Percentiles rank a stretch among this genome's conserved stretches.
Conservation (phyloP, 148 eudicot species). For the Diospyros kaki region DNA sequence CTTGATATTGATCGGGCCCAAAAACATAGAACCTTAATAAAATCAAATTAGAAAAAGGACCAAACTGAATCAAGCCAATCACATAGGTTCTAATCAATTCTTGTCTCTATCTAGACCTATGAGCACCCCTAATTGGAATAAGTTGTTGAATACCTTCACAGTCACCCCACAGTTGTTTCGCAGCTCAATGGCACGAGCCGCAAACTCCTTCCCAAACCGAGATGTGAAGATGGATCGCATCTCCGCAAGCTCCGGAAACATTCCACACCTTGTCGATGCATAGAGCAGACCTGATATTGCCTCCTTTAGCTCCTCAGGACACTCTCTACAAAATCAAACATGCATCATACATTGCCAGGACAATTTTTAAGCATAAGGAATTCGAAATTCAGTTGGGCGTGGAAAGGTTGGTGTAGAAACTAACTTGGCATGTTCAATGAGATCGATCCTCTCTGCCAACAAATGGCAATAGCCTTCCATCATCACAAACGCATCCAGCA, state of each 20-base stretch:
- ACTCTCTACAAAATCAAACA: slow-evolving; percentile 33
- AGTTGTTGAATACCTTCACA: slow-evolving; percentile 36
- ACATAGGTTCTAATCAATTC: no score
- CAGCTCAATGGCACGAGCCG: slow-evolving; percentile 55
- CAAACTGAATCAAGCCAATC: no score
- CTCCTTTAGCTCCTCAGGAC: slow-evolving; percentile 85
- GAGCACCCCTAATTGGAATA: neutral
- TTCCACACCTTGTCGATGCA: slow-evolving; percentile 78
- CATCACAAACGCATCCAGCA: slow-evolving; percentile 49
- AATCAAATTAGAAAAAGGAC: no score
- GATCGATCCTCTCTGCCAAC: slow-evolving; percentile 36
- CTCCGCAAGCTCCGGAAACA: slow-evolving; percentile 79
- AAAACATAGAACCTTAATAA: no score
- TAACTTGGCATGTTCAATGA: slow-evolving; percentile 43
- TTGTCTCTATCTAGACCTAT: no score
- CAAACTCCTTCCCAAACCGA: slow-evolving; percentile 69
- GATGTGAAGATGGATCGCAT: slow-evolving; percentile 52
- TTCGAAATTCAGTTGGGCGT: neutral
- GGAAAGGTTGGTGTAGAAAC: neutral
- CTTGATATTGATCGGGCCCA: no score
- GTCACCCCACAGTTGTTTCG: slow-evolving; percentile 75
- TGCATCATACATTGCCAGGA: neutral
- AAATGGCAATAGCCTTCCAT: slow-evolving; percentile 48
- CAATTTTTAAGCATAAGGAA: neutral
- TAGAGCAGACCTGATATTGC: slow-evolving; percentile 54